phyloP scores from a whole-genome alignment of 1,284 basidiomycete species.

The Gastroboletus turbinatus region DNA sequence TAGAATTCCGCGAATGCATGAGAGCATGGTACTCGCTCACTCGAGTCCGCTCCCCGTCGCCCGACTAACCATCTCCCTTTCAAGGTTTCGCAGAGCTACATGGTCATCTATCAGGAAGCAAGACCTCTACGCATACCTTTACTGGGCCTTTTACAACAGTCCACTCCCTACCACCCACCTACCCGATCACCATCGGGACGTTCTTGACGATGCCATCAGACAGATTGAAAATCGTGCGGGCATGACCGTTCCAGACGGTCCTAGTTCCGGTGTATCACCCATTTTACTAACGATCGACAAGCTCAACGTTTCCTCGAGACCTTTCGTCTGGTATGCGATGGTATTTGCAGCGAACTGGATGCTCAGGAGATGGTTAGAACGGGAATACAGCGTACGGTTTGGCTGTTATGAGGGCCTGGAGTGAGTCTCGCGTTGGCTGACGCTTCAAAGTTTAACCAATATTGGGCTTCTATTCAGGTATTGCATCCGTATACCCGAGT shows the following conservation, averaged over 20 bases:
- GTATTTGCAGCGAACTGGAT: conserved; percentile 56
- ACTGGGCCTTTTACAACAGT: conserved; percentile 81
- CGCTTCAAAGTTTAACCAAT: not conserved
- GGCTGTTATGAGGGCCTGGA: conserved; percentile 59
- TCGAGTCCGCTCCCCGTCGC: not conserved
- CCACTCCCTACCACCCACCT: conserved; percentile 52
- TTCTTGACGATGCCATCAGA: conserved; percentile 59
- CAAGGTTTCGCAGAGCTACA: conserved; percentile 69
- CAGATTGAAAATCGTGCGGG: conserved; percentile 77
- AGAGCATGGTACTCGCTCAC: conserved; percentile 50
- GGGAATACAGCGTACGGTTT: conserved; percentile 48
- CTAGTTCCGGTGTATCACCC: conserved; percentile 53
- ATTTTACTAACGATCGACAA: conserved; percentile 81
- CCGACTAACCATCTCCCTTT: conserved; percentile 8
- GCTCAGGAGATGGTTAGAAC: conserved; percentile 47
- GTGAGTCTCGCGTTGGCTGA: conserved; percentile 40
- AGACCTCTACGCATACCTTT: conserved; percentile 76
- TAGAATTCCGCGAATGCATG: conserved; percentile 73
- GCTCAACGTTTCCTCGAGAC: conserved; percentile 67
- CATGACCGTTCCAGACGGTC: conserved; percentile 60
- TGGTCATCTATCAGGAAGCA: conserved; percentile 71
- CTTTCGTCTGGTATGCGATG: conserved; percentile 69
- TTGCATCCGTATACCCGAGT: conserved; percentile 65
- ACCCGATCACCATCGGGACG: conserved; percentile 44
- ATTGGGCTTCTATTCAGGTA: conserved; percentile 48